phyloP scores from a whole-genome alignment of 768 basidiomycete species.

The Sporobolomyces roseus region DNA sequence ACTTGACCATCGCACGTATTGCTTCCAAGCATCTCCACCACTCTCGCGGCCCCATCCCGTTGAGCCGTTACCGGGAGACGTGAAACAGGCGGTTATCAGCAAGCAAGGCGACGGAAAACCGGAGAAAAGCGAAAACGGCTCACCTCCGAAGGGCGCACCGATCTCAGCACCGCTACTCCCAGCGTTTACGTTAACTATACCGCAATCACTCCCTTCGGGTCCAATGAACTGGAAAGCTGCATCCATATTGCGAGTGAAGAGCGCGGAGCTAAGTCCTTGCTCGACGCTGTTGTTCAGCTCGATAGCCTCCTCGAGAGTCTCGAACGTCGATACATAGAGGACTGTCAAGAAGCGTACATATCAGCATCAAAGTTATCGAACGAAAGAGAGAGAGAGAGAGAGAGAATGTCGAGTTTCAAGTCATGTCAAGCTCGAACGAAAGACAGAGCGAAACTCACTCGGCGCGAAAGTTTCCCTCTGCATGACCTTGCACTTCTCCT shows the following conservation, averaged over 20 bases:
- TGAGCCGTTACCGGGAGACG: conserved; percentile 61
- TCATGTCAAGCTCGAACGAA: too few relatives aligned
- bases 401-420: too few relatives aligned
- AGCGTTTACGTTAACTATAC: conserved; percentile 65
- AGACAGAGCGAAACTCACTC: too few relatives aligned
- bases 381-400: too few relatives aligned
- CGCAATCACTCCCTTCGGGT: conserved; percentile 83
- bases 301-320: conserved; percentile 54
- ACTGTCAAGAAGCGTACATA: conserved; percentile 71
- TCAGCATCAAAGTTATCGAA: too few relatives aligned
- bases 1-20: conserved; percentile 56
- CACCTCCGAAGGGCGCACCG: conserved; percentile 84
- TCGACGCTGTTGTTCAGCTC: conserved; percentile 84
- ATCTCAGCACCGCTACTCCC: conserved; percentile 69
- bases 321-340: conserved; percentile 69
- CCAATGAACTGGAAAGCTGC: conserved; percentile 87
- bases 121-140: too few relatives aligned
- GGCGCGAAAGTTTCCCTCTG: conserved; percentile 44
- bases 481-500: conserved; percentile 37
- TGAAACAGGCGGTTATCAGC: too few relatives aligned
- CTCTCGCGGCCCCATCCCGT: conserved; percentile 76
- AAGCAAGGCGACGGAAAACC: too few relatives aligned
- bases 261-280: conserved; percentile 83
- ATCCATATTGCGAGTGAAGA: conserved; percentile 80
- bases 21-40: conserved; percentile 88